Conservation (phyloP, 495 filamentous ascomycete species). For the Jackrogersella minutella region DNA sequence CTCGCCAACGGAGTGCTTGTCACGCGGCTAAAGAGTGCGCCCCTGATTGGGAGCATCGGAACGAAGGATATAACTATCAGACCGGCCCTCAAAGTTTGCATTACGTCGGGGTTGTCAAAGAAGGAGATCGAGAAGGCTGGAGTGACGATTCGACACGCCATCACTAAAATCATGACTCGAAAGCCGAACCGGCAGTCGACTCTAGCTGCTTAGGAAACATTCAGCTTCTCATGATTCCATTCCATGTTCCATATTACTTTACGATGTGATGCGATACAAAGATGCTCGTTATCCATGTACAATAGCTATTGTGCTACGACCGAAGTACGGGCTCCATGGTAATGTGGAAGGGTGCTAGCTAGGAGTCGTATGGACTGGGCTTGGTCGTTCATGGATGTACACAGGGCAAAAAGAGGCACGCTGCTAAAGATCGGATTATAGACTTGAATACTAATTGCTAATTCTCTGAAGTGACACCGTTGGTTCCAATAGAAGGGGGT, state of each 20-base stretch:
- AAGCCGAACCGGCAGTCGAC: slow-evolving; percentile 53
- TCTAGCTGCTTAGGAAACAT: slow-evolving; percentile 37
- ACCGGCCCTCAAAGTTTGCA: slow-evolving; percentile 88
- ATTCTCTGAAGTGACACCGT: slow-evolving; percentile 18
- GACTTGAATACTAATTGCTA: slow-evolving; percentile 45
- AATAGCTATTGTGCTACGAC: slow-evolving; percentile 17
- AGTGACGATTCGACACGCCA: slow-evolving; percentile 84
- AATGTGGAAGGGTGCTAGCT: slow-evolving; percentile 11
- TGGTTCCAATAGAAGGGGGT: background rate
- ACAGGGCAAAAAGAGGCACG: slow-evolving; percentile 11
- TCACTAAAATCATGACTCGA: slow-evolving; percentile 81
- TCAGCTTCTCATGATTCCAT: slow-evolving; percentile 28
- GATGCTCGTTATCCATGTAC: slow-evolving; percentile 11
- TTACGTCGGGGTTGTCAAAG: slow-evolving; percentile 84
- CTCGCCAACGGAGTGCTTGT: slow-evolving; percentile 88
- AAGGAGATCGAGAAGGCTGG: slow-evolving; percentile 97
- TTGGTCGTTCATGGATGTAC: slow-evolving; percentile 17
- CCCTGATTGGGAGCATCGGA: slow-evolving; percentile 62
- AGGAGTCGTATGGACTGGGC: background rate
- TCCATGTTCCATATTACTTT: slow-evolving; percentile 1
- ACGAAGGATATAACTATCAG: slow-evolving; percentile 70
- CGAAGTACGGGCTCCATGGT: slow-evolving; percentile 1
- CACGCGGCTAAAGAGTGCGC: slow-evolving; percentile 80
- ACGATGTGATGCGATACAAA: slow-evolving; percentile 19
- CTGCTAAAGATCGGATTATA: slow-evolving; percentile 25